Evolutionary conservation across 2,329 filamentous ascomycete species (phyloP).

Genomic region (Aureobasidium leucospermi): DNA sequence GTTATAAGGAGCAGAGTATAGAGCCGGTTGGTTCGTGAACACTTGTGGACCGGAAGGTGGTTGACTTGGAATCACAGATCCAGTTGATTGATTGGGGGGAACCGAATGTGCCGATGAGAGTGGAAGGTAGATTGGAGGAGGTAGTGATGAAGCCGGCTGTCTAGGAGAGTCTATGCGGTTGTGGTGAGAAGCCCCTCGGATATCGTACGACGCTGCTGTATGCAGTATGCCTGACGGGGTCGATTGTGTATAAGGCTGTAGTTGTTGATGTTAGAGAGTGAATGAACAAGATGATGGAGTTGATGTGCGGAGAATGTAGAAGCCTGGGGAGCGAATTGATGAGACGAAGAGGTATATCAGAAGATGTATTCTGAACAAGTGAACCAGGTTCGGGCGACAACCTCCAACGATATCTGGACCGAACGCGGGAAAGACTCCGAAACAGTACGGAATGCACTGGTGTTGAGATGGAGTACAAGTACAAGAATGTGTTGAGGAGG

Average conservation of each 20-base stretch:
- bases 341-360: neutral
- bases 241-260: conserved; percentile 9
- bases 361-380: neutral
- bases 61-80: neutral
- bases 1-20: conserved; percentile 70
- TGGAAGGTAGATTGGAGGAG: conserved; percentile 1
- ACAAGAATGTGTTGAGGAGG: conserved; percentile 9
- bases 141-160: neutral
- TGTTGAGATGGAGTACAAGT: conserved; percentile 11
- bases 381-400: neutral
- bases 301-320: neutral
- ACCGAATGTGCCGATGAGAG: neutral
- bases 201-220: neutral
- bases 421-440: neutral
- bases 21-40: conserved; percentile 72
- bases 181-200: neutral
- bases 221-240: conserved; percentile 1
- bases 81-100: neutral
- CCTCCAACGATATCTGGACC: neutral
- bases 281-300: neutral
- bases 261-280: neutral
- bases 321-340: neutral
- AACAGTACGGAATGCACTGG: neutral
- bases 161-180: conserved; percentile 6
- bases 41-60: conserved; percentile 32